These are phyloP conservation scores for Lachancea quebecensis DNA, from an alignment of 805 yeast genomes.

Conservation along the genomic window DNA sequence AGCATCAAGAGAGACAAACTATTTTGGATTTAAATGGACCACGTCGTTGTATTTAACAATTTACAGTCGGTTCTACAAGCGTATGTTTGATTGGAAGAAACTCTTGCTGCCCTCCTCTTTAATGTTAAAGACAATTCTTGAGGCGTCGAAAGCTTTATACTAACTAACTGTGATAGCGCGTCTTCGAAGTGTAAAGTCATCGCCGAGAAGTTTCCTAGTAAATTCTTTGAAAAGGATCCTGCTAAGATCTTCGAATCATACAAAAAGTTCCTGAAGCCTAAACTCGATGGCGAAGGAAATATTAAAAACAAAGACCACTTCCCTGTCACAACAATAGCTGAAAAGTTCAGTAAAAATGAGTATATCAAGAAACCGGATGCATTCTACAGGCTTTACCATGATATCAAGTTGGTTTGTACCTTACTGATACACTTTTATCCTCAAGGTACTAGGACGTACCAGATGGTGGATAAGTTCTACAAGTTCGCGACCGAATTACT, in stretches of 20 bases:
- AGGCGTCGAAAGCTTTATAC: slow-evolving; percentile 2
- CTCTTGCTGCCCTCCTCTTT: background rate
- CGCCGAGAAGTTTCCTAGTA: slow-evolving; percentile 37
- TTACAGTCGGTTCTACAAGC: slow-evolving; percentile 19
- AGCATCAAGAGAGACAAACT: background rate
- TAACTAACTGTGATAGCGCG: slow-evolving; percentile 16
- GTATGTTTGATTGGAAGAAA: slow-evolving; percentile 10
- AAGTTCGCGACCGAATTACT: slow-evolving; percentile 56
- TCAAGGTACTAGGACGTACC: slow-evolving; percentile 44
- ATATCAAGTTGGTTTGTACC: slow-evolving; percentile 50
- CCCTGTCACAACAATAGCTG: slow-evolving; percentile 36
- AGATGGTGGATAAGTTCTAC: slow-evolving; percentile 53
- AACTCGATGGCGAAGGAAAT: slow-evolving; percentile 16
- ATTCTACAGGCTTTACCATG: slow-evolving; percentile 58
- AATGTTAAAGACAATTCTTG: no score
- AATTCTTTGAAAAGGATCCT: slow-evolving; percentile 42
- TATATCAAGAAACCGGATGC: slow-evolving; percentile 35
- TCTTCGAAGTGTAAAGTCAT: slow-evolving; percentile 28
- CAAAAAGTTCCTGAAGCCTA: slow-evolving; percentile 30
- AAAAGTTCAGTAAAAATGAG: slow-evolving; percentile 33
- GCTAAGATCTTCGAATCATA: slow-evolving; percentile 39
- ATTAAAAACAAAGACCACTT: slow-evolving; percentile 21
- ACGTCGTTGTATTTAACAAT: slow-evolving; percentile 10
- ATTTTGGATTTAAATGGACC: slow-evolving; percentile 3
- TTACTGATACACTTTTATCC: slow-evolving; percentile 41